Evolutionary conservation across 805 yeast genomes (phyloP).

Genomic region (Barnettozyma populi): DNA sequence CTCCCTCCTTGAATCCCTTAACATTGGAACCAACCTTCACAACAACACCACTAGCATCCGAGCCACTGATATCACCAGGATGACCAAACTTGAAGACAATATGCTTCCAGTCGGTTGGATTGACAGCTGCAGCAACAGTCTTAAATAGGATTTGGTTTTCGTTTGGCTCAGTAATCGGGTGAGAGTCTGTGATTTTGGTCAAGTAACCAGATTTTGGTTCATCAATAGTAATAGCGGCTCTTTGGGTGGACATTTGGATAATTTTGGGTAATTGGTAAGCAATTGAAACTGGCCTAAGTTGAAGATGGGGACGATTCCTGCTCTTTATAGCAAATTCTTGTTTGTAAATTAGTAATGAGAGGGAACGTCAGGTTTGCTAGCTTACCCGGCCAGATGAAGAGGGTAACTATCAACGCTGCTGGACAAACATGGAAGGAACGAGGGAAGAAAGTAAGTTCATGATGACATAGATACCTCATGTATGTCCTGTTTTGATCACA

Average conservation of each 20-base stretch:
- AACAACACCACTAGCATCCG: slow-evolving; percentile 56
- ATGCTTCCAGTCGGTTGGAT: slow-evolving; percentile 74
- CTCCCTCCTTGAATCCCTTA: slow-evolving; percentile 43
- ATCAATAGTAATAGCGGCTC: slow-evolving; percentile 17
- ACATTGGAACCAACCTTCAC: slow-evolving; percentile 45
- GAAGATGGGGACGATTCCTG: too few species aligned
- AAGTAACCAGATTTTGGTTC: slow-evolving; percentile 13
- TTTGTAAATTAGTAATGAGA: too few species aligned
- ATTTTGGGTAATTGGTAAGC: too few species aligned
- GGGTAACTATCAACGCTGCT: too few species aligned
- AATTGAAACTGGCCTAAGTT: too few species aligned
- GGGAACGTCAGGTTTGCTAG: too few species aligned
- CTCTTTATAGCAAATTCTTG: too few species aligned
- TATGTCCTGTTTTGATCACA: too few species aligned
- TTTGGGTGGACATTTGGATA: slow-evolving; percentile 12
- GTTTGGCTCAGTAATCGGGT: slow-evolving; percentile 15
- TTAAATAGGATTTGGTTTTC: slow-evolving; percentile 39
- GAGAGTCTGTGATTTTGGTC: slow-evolving; percentile 5
- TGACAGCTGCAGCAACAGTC: slow-evolving; percentile 49
- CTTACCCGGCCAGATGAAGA: too few species aligned
- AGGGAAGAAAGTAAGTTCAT: too few species aligned
- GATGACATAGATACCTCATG: too few species aligned
- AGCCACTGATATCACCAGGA: slow-evolving; percentile 49
- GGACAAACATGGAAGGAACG: too few species aligned
- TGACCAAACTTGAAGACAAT: slow-evolving; percentile 34